Base-by-base conservation (phyloP, 306 rosid genomes). In the Boehmeria nivea region DNA sequence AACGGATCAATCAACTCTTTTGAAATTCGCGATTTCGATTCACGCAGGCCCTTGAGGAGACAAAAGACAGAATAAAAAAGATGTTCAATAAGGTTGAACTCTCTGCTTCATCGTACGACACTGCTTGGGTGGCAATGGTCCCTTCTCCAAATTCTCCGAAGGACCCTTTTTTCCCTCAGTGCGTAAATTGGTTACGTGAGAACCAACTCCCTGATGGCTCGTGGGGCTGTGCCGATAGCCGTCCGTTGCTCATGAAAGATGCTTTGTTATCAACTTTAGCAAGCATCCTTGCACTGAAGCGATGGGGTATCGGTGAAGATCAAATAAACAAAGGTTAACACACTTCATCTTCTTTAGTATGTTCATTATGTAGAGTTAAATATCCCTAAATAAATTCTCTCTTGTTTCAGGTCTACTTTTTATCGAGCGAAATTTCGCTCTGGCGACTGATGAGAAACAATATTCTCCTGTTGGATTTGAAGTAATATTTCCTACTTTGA, bases 41-140 rank as follows among this genome's bases (percentile, higher is more conserved):
- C 21, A n/a, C 64, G 59, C 70, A 84, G 95, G 49, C 72, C 59
- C 68, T 61, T 40, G 94, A 76, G 50, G 87, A 72, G 51, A 70
- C 73, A 4, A 82, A 76, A 71, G 78, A 80, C 51, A 80, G 63
- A 62, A 82, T 90, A 23, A 70, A 64, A 75, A 68, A 74, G 57
- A 57, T 84, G 88, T 78, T 87, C 59, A 13, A 80, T 25, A 69
- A 82, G 58, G 94, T 84, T 51, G 87, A 87, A 54, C 86, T 84
- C 51, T 84, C 85, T 23, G 58, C 76, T 59, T 90, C 98, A 51
- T 77, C 85, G 1, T 90, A 87, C 60, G 94, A 90, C 70, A 90
- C 98, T 5, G 91, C 98, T 65, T 80, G 94, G 95, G 90, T 90
- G 52, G 98, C 98, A 25, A 84, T 82, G 98, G 60, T 84, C 61